Percentiles rank a stretch among this genome's conserved stretches.
Evolutionary conservation across 345 rosid species (phyloP).

Genomic region (Combretum micranthum): DNA sequence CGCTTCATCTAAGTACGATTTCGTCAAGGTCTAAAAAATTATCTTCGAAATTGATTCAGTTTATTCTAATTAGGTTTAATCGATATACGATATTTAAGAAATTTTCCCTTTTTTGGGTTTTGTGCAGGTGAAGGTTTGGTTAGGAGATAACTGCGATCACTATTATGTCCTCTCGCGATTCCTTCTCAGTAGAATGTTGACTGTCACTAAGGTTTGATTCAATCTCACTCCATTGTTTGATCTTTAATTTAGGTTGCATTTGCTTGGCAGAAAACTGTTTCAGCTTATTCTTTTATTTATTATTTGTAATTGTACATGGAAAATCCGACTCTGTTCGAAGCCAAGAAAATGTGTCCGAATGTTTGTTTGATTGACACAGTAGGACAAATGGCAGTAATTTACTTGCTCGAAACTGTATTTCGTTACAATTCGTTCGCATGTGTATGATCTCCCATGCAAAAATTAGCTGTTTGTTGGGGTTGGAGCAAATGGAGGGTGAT

Average conservation of each 20-base stretch:
- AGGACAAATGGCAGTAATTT: no score
- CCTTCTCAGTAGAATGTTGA: constrained; percentile 88
- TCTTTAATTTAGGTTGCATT: background rate
- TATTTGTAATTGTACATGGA: no score
- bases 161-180: constrained; percentile 93
- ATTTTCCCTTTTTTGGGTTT: background rate
- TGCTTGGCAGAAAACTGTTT: background rate
- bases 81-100: background rate
- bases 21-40: constrained; percentile 14
- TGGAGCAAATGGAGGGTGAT: no score
- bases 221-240: background rate
- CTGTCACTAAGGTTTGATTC: constrained; percentile 79
- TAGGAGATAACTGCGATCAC: constrained; percentile 93
- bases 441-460: no score
- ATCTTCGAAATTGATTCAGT: background rate
- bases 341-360: no score
- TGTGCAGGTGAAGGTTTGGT: constrained; percentile 89
- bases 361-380: no score
- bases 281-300: background rate
- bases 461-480: no score
- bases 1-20: constrained; percentile 18
- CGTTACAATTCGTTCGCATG: no score
- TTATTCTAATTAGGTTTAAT: background rate
- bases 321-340: no score
- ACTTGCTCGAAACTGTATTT: no score